Conservation (phyloP, 176 grass and related monocot species). For the maize (Zea mays) region DNA sequence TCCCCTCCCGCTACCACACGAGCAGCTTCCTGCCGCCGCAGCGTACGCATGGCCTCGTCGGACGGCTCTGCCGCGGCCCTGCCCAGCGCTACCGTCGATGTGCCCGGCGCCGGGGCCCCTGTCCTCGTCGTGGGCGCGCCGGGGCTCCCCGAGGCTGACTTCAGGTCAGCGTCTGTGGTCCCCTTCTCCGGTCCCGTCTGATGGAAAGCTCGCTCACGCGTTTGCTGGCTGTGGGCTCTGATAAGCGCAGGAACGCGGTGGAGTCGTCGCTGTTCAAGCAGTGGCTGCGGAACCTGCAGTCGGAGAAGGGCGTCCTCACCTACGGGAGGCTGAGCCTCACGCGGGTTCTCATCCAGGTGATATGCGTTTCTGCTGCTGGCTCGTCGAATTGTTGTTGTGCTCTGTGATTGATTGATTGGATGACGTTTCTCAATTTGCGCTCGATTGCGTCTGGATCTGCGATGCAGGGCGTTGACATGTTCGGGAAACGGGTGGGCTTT, state of each 20-base stretch:
- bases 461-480: conserved; percentile 81
- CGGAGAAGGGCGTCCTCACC: conserved; percentile 72
- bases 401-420: background rate
- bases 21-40: background rate
- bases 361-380: background rate
- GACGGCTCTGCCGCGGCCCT: background rate
- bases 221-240: background rate
- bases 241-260: conserved; percentile 57
- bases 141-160: conserved; percentile 62
- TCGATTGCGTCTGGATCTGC: background rate
- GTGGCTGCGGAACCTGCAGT: conserved; percentile 75
- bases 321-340: conserved; percentile 54
- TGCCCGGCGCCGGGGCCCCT: conserved; percentile 44
- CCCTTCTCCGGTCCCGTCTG: background rate
- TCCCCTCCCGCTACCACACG: background rate
- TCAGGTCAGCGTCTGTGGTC: conserved; percentile 43
- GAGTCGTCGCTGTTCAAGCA: conserved; percentile 66
- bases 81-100: conserved; percentile 34
- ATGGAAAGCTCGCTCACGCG: background rate
- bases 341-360: conserved; percentile 77
- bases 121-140: conserved; percentile 60
- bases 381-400: background rate
- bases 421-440: background rate
- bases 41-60: conserved; percentile 57
- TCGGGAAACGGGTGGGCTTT: conserved; percentile 81